Evolutionary conservation across 2,329 filamentous ascomycete species (phyloP).

Genomic region (Cercospora berteroae): DNA sequence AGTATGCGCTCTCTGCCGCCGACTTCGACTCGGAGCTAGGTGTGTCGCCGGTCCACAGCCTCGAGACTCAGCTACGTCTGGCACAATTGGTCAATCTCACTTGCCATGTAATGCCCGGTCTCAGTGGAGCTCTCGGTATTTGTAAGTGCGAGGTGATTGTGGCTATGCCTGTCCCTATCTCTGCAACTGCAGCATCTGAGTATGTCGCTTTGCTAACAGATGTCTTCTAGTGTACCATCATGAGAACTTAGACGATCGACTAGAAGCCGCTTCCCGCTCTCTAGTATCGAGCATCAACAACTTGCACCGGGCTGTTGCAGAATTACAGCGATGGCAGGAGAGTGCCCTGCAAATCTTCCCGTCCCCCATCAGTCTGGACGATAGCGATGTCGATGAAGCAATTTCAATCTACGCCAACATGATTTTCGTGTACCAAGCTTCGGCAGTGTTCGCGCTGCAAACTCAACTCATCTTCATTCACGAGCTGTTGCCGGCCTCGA

Average conservation of each 20-base stretch:
- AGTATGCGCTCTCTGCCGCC: slow-evolving; percentile 17
- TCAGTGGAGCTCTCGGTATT: slow-evolving; percentile 12
- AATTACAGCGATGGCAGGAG: slow-evolving; percentile 22
- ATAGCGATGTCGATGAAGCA: slow-evolving; percentile 19
- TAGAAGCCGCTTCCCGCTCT: slow-evolving; percentile 17
- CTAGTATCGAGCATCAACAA: slow-evolving; percentile 15
- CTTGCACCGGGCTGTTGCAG: slow-evolving; percentile 18
- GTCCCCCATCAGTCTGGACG: slow-evolving; percentile 23
- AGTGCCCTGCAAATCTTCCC: slow-evolving; percentile 20
- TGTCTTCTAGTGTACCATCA: slow-evolving; percentile 15
- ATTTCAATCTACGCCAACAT: slow-evolving; percentile 26
- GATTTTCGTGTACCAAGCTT: slow-evolving; percentile 24
- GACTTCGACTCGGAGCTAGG: slow-evolving; percentile 25
- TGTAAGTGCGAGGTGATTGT: neutral
- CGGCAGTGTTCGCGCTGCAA: slow-evolving; percentile 22
- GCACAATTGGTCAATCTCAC: slow-evolving; percentile 16
- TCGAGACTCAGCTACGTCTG: slow-evolving; percentile 22
- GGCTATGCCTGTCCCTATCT: neutral
- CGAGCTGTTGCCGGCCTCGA: slow-evolving; percentile 18
- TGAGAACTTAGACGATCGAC: slow-evolving; percentile 23
- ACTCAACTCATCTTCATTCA: slow-evolving; percentile 24
- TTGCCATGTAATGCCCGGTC: slow-evolving; percentile 20
- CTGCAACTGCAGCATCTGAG: neutral
- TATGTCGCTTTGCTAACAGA: neutral
- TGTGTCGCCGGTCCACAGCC: slow-evolving; percentile 22